Evolutionary conservation across 768 basidiomycete genomes (phyloP), one percentile per base, ranked within the genome.

Genomic region (Tylopilus vinaceipallidus): DNA sequence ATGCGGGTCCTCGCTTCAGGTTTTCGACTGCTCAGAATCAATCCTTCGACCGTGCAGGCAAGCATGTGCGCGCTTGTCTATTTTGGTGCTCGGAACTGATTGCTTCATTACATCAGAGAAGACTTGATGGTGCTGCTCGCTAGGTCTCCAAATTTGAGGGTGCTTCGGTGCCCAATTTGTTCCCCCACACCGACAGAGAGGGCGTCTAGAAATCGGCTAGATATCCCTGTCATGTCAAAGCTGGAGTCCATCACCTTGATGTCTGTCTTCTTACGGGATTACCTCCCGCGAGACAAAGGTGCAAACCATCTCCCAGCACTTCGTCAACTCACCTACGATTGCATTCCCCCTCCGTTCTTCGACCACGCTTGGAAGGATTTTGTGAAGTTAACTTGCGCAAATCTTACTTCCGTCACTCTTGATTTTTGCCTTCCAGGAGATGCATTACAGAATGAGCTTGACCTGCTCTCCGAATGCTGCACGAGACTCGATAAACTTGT

Each of bases 21-120:
- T 54, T 24, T 67, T 65, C 43, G 63, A 65, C 32, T 65, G 64
- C 32, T 67, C 63, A 6, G 65, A 67, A 23, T 65, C 64, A 13
- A 50, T 60, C 16, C 54, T 65, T 45, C 58, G 65, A 42, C 64
- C 64, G 17, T 65, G 56, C 50, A 65, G 64, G 64, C 45, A 49
- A 67, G 55, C 35, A 49, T 3, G 11, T 11, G 6, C 30, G 8
- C 13, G 9, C 7, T 44, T 50, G 7, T 49, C 8, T 30, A 12
- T 24, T 23, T n/a, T n/a, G 13, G 20, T 17, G 34, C 7, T 38
- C 13, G 9, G 13, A 39, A 35, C 47, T 53, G 23, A 54, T 12
- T 12, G 34, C 5, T 32, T 56, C 26, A 17, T 26, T n/a, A n/a
- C n/a, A 14, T 30, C 23, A 65, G 65, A 53, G 63, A 65, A 42